Evolutionary conservation across 2,329 filamentous ascomycete genomes (phyloP).

Genomic region (Alternaria brassicicola): DNA sequence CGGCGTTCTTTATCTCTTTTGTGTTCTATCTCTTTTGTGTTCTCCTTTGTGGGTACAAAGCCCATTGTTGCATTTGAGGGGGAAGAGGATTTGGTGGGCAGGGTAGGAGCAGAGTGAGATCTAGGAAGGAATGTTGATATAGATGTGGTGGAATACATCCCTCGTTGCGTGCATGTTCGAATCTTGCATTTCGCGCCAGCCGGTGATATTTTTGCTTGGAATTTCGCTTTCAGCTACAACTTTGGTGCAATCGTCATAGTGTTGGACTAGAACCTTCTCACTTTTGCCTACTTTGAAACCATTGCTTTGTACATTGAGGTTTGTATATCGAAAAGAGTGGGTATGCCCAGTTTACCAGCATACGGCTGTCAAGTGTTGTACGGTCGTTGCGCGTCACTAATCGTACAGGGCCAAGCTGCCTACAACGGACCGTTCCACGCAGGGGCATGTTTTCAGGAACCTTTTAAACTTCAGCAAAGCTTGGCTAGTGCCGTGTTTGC

Average conservation of each 20-base stretch:
- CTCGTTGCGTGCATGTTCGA: neutral
- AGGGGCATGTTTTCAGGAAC: too few species aligned
- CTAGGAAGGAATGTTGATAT: neutral
- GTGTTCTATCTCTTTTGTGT: neutral
- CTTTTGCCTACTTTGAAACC: neutral
- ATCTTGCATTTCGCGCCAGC: neutral
- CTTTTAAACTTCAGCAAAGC: constrained; percentile 9
- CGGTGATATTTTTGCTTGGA: neutral
- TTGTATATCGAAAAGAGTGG: neutral
- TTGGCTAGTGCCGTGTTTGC: too few species aligned
- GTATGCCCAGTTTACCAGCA: neutral
- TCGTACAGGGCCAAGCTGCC: constrained; percentile 5
- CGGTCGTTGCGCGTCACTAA: neutral
- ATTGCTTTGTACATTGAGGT: neutral
- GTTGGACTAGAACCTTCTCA: neutral
- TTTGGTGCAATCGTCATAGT: too few species aligned
- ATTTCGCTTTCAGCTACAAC: too few species aligned
- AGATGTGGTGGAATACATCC: neutral
- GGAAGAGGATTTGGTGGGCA: neutral
- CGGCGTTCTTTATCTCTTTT: constrained; percentile 1
- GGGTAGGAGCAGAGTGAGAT: neutral
- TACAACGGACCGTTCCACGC: constrained; percentile 22
- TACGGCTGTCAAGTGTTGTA: neutral
- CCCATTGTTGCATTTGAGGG: neutral
- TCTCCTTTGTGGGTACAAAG: neutral